Evolutionary conservation across 2,329 filamentous ascomycete genomes (phyloP).

Genomic region (Pyrenophora graminea): DNA sequence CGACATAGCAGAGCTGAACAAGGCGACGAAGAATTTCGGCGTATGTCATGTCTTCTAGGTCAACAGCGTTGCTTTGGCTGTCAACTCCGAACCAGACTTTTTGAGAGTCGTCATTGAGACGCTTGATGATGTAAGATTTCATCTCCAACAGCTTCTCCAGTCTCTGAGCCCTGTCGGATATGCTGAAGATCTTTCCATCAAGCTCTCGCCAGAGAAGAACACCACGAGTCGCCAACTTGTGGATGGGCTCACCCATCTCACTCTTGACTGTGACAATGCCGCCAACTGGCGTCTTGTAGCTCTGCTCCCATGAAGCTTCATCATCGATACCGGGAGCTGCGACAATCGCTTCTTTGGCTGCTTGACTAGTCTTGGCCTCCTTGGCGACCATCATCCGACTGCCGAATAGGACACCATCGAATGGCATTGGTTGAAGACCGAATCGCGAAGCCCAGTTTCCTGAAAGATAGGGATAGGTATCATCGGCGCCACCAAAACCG

Average conservation of each 20-base stretch:
- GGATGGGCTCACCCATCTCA: conserved; percentile 96
- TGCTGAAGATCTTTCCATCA: conserved; percentile 85
- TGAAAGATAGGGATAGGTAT: conserved; percentile 90
- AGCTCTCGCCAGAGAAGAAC: conserved; percentile 94
- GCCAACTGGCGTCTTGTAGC: not conserved
- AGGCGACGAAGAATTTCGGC: conserved; percentile 83
- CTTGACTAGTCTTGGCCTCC: conserved; percentile 85
- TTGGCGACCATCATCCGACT: conserved; percentile 95
- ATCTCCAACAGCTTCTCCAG: conserved; percentile 85
- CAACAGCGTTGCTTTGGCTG: conserved; percentile 75
- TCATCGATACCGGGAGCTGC: conserved; percentile 84
- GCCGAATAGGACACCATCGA: conserved; percentile 87
- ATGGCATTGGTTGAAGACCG: conserved; percentile 90
- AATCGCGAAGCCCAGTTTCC: conserved; percentile 86
- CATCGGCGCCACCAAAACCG: conserved; percentile 86
- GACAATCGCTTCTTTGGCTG: conserved; percentile 87
- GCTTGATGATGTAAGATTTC: conserved; percentile 89
- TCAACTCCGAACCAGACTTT: conserved; percentile 96
- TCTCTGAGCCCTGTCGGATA: conserved; percentile 62
- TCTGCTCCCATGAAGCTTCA: conserved; percentile 82
- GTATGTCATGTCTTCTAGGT: conserved; percentile 96
- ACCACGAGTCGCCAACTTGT: conserved; percentile 91
- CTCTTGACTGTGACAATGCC: conserved; percentile 86
- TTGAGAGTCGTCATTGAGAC: conserved; percentile 93
- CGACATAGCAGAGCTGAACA: conserved; percentile 88